Evolutionary conservation across 129 eudicot species (phyloP).

Genomic region (Flaveria brownii): DNA sequence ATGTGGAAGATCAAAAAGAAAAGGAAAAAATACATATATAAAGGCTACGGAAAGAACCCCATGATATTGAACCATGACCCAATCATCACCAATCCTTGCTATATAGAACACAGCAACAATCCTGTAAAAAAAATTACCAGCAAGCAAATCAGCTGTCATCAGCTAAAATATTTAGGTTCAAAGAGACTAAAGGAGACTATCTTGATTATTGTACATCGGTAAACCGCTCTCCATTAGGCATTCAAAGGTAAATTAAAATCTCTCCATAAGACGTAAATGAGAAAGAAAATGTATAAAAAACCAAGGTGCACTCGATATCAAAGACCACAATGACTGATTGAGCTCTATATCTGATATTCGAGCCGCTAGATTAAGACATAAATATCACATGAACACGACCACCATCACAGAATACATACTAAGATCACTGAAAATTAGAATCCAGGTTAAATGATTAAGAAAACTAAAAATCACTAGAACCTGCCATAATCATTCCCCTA

Average conservation of each 20-base stretch:
- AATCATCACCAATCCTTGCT: conserved; percentile 49
- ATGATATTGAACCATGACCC: conserved; percentile 51
- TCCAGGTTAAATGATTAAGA: not conserved
- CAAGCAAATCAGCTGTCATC: conserved; percentile 33
- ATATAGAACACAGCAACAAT: conserved; percentile 40
- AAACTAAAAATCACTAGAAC: not conserved
- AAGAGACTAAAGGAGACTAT: not conserved
- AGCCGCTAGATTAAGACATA: conserved; percentile 23
- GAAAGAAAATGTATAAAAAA: not conserved
- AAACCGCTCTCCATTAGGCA: conserved; percentile 27
- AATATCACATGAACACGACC: conserved; percentile 21
- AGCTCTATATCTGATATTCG: conserved; percentile 14
- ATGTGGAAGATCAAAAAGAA: conserved; percentile 35
- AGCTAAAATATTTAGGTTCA: conserved; percentile 6
- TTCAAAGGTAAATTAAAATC: not conserved
- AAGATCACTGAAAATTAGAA: conserved; percentile 3
- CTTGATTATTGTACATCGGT: conserved; percentile 8
- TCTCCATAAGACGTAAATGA: conserved; percentile 11
- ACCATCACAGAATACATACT: not conserved
- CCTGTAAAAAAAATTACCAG: conserved; percentile 58
- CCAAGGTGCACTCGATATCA: not conserved
- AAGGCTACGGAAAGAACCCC: conserved; percentile 53
- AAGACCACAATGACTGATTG: conserved; percentile 1
- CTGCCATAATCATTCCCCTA: conserved; percentile 11
- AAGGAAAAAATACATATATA: conserved; percentile 49